Conservation (phyloP, 2,329 filamentous ascomycete genomes). For the Penicillium janthinellum region DNA sequence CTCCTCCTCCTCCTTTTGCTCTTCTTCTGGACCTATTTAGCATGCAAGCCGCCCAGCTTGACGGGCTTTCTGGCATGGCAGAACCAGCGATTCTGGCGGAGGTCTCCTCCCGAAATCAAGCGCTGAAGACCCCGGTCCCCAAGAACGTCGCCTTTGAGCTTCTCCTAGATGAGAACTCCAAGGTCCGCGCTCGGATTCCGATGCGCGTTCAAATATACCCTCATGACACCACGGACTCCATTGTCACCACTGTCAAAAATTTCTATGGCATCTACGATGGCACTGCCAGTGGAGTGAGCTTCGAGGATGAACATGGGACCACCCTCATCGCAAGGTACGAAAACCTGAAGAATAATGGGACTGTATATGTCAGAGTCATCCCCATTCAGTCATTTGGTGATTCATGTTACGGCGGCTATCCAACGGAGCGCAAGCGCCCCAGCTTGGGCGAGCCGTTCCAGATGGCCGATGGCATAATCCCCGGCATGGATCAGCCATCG, state of each 20-base stretch:
- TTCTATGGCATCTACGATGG: constrained; percentile 94
- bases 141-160: constrained; percentile 69
- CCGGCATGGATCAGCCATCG: constrained; percentile 60
- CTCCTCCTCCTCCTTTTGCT: constrained; percentile 3
- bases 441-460: constrained; percentile 66
- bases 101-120: constrained; percentile 36
- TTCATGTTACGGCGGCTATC: constrained; percentile 50
- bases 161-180: constrained; percentile 59
- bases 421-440: constrained; percentile 58
- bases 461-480: constrained; percentile 58
- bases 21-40: constrained; percentile 30
- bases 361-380: constrained; percentile 87
- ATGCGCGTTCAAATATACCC: constrained; percentile 83
- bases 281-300: constrained; percentile 81
- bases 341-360: constrained; percentile 91
- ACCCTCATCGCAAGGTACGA: constrained; percentile 95
- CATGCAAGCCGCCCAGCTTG: constrained; percentile 41
- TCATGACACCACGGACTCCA: constrained; percentile 95
- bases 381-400: constrained; percentile 56
- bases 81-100: constrained; percentile 34
- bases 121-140: constrained; percentile 43
- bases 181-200: constrained; percentile 62
- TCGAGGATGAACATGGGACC: constrained; percentile 86
- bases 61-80: constrained; percentile 37
- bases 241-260: constrained; percentile 97